Evolutionary conservation across 2,329 filamentous ascomycete species (phyloP).

Genomic region (Pseudopithomyces maydicus): DNA sequence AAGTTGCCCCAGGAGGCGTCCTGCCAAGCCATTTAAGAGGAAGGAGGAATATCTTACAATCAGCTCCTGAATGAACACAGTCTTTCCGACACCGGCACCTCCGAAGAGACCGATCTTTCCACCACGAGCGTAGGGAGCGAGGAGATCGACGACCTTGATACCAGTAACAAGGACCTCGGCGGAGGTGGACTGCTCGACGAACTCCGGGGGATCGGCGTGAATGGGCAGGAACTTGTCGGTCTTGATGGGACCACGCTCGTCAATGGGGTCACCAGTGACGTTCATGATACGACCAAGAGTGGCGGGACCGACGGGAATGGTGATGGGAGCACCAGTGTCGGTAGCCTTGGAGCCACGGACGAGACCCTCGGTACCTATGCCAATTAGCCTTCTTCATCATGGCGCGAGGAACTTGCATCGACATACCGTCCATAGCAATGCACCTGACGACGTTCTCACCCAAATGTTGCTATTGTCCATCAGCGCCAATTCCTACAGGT

Average conservation of each 20-base stretch:
- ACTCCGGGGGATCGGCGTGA: constrained; percentile 90
- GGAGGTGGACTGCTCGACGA: constrained; percentile 93
- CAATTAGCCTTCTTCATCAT: constrained; percentile 23
- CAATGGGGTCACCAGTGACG: constrained; percentile 99
- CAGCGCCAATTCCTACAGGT: constrained; percentile 29
- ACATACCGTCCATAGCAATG: constrained; percentile 99
- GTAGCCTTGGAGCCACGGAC: constrained; percentile 83
- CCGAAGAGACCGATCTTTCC: constrained; percentile 99
- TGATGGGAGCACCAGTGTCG: constrained; percentile 95
- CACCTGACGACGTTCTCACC: constrained; percentile 98
- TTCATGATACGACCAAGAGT: constrained; percentile 99
- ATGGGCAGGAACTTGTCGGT: constrained; percentile 84
- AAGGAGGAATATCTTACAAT: constrained; percentile 64
- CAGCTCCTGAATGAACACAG: constrained; percentile 99
- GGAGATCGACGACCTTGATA: constrained; percentile 99
- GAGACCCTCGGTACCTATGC: constrained; percentile 95
- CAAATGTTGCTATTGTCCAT: constrained; percentile 82
- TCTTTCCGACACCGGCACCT: constrained; percentile 99
- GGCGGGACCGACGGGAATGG: constrained; percentile 89
- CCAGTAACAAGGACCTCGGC: constrained; percentile 97
- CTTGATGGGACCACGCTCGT: constrained; percentile 99
- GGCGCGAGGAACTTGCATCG: not conserved
- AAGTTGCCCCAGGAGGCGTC: too few relatives aligned
- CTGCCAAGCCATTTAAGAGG: too few relatives aligned
- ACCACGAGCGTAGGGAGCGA: constrained; percentile 99